phyloP scores from a whole-genome alignment of 495 filamentous ascomycete genomes.

The Oidiodendron maius region DNA sequence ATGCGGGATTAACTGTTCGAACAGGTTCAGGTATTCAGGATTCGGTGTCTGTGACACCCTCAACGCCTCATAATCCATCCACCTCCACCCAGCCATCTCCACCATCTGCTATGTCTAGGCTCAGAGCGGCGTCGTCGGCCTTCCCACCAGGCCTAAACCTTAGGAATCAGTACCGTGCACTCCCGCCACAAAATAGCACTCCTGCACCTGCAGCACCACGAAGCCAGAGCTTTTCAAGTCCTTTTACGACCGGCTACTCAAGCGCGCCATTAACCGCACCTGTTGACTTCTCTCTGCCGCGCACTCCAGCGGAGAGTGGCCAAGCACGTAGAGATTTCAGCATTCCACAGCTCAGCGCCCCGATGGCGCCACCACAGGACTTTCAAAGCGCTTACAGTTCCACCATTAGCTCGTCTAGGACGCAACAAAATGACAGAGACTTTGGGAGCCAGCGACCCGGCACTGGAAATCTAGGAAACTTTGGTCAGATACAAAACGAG shows the following conservation, averaged over 20 bases:
- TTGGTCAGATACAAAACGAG: constrained; percentile 32
- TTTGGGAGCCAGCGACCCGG: constrained; percentile 14
- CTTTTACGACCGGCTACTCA: constrained; percentile 34
- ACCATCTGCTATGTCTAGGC: constrained; percentile 20
- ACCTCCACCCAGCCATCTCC: constrained; percentile 15
- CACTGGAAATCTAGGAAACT: constrained; percentile 33
- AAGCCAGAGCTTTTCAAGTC: constrained; percentile 20
- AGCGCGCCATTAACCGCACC: constrained; percentile 48
- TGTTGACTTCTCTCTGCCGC: constrained; percentile 44
- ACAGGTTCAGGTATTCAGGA: constrained; percentile 18
- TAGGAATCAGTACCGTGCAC: constrained; percentile 42
- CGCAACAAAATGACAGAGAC: constrained; percentile 16
- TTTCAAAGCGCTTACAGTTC: constrained; percentile 29
- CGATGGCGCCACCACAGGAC: constrained; percentile 45
- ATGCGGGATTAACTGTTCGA: constrained; percentile 1
- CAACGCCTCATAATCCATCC: constrained; percentile 26
- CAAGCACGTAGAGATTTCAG: constrained; percentile 35
- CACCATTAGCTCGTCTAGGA: constrained; percentile 8
- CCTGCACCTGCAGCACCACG: constrained; percentile 39
- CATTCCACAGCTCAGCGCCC: constrained; percentile 50
- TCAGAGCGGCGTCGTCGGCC: constrained; percentile 16
- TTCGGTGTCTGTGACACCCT: constrained; percentile 36
- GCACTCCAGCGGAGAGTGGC: constrained; percentile 35
- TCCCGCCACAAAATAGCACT: constrained; percentile 32
- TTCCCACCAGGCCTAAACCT: constrained; percentile 26